Base-by-base conservation (phyloP, 176 grass and related monocot species). In the Lolium rigidum region DNA sequence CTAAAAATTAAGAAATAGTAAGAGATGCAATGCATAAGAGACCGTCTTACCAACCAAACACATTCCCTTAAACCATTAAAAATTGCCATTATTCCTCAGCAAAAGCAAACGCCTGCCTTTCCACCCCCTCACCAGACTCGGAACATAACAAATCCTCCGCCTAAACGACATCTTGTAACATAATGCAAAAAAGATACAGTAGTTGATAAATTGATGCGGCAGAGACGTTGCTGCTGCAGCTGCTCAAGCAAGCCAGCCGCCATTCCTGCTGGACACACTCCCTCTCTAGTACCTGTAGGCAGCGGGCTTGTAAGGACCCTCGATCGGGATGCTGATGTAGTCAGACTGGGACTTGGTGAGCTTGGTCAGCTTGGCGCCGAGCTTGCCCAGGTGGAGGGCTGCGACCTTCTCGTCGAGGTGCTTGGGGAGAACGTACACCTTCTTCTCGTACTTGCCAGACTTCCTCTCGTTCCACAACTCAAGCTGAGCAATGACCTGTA, bases 351-450 rank as follows among this genome's bases (percentile, higher is more conserved):
- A 85, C 74, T 92, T 80, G 57, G 35, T 74, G 51, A 98, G 87
- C 86, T 98, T 98, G 24, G 93, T 98, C 18, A 98, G 90, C 84
- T 20, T 98, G 60, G 91, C 96, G 25, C 96, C 96, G 22, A 99
- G 90, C 86, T 99, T 99, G 85, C 88, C 92, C 17, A 99, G 82
- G 82, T 99, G 97, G 11, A 96, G 97, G 1, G 97, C 82, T 4
- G 97, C 97, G 7, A 99, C 97, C 97, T 99, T 99, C 92, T 99
- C 97, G 61, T 99, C 97, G 1, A 99, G 90, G 72, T 99, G 88
- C 87, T 99, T 99, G 4, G 97, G 97, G 24, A 99, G 89, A 24
- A 99, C 97, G 1, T 99, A 99, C 3, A 99, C 97, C 80, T 99
- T 99, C 92, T 96, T 99, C 85, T 96, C 97, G 0, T 99, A 99